Base-by-base conservation (phyloP, 306 rosid genomes). In the Vicia villosa region DNA sequence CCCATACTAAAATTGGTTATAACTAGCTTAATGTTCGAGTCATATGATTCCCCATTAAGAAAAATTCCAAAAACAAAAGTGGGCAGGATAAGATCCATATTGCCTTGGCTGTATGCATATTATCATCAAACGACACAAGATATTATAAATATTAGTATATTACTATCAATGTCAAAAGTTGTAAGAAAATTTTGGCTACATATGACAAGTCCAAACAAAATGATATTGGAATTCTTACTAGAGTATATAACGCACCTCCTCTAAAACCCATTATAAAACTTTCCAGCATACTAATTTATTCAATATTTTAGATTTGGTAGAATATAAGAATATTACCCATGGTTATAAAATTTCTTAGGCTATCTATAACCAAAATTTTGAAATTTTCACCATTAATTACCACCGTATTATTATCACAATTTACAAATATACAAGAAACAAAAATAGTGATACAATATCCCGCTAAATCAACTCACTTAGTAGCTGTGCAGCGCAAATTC, bases 1-100 rank as follows among this genome's bases (percentile, higher is more conserved):
- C 12, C 61, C 63, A 7, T 28, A 9, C 14, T 11, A 30, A 13
- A 22, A 46, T 56, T 30, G 40, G 8, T 36, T 8, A 10, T 2
- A 5, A 10, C 14, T 17, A 34, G 63, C 57, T 67, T 30, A 79
- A 66, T 30, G 49, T 58, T 10, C 69, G 34, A 63, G 59, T 36
- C 56, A 47, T 56, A 50, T 52, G 78, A 81, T 70, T 59, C 81
- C 81, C 58, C 72, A 83, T 75, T 69, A 63, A 60, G 84, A 72
- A 80, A 69, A 73, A 79, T 70, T 74, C 76, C 17, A 69, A 9
- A n/a, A 76, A 72, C 77, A 24, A 55, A 24, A 55, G 68, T 62
- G 70, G 78, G 54, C 36, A 45, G 54, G 81, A 71, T 52, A 80
- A 83, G 85, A 74, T 40, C 65, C 71, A 17, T 2, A 21, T 46